These are phyloP conservation scores for Linnemannia exigua DNA, from an alignment of 192 early-diverging fungal species.

Conservation along the genomic window DNA sequence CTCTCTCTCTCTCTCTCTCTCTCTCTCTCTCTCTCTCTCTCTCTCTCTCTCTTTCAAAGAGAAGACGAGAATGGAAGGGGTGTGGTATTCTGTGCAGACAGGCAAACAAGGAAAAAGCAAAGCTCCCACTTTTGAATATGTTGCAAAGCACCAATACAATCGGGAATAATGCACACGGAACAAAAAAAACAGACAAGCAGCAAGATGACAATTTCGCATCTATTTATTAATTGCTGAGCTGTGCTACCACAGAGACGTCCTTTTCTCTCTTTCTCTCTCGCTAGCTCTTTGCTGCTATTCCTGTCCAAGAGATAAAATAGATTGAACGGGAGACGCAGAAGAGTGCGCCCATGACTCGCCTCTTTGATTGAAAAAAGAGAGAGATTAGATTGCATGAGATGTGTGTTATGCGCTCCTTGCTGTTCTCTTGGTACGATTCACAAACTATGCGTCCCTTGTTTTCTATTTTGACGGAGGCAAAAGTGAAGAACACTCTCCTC, in stretches of 20 bases:
- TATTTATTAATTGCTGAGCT: background rate
- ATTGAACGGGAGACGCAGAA: background rate
- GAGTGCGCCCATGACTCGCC: background rate
- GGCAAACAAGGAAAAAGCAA: no score
- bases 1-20: background rate
- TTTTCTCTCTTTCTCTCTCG: background rate
- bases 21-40: no score
- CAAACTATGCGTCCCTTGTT: background rate
- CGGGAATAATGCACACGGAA: slow-evolving; percentile 1
- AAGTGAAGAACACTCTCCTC: no score
- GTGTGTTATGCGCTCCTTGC: background rate
- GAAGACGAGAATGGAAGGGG: no score
- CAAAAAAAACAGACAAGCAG: background rate
- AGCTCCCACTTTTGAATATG: no score
- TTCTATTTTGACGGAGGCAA: no score
- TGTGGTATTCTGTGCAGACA: no score
- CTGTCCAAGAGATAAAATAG: background rate
- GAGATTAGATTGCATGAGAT: background rate
- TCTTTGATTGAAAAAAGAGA: background rate
- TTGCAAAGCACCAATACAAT: background rate
- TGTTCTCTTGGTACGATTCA: background rate
- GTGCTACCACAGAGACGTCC: background rate
- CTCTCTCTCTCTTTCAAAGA: no score
- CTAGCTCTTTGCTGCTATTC: background rate
- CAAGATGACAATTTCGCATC: background rate